A percentile compares a stretch with the other conserved stretches of the same genome.
Conservation (phyloP, 257 asterid species). For the Perilla frutescens region DNA sequence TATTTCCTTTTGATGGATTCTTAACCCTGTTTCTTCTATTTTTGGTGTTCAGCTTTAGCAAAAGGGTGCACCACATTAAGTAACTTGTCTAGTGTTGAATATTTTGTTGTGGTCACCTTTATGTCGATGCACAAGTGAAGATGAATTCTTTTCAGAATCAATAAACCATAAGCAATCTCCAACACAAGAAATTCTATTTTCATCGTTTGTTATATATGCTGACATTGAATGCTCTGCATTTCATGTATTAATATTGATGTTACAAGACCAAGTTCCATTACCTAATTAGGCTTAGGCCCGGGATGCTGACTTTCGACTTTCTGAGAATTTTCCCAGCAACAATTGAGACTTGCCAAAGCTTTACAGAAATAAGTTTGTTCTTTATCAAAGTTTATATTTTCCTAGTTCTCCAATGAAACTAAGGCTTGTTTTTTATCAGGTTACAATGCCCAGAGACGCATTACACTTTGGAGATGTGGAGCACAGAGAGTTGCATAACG, state of each 20-base stretch:
- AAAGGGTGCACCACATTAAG: not conserved
- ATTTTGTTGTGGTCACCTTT: slow-evolving; percentile 1
- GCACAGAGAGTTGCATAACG: slow-evolving; percentile 95
- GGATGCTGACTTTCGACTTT: slow-evolving; percentile 1
- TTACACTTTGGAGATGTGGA: slow-evolving; percentile 86
- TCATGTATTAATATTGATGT: slow-evolving; percentile 1
- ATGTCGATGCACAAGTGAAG: not conserved
- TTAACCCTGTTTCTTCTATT: not conserved
- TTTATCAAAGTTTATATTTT: not conserved
- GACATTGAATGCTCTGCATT: slow-evolving; percentile 2
- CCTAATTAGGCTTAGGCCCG: not conserved
- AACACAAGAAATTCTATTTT: not conserved
- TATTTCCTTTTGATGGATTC: slow-evolving; percentile 9
- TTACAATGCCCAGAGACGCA: slow-evolving; percentile 94
- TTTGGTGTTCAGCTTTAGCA: slow-evolving; percentile 15
- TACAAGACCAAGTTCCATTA: not conserved
- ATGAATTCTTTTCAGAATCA: not conserved
- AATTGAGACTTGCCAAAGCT: slow-evolving; percentile 8
- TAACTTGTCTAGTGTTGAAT: not conserved
- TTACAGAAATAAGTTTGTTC: not conserved
- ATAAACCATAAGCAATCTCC: not conserved
- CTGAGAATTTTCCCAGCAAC: not conserved
- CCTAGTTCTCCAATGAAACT: not conserved
- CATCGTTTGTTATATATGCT: not conserved
- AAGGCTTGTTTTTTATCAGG: slow-evolving; percentile 49